Conservation (phyloP, 1,139 yeast species). For the Lodderomyces pseudojiufengensis region DNA sequence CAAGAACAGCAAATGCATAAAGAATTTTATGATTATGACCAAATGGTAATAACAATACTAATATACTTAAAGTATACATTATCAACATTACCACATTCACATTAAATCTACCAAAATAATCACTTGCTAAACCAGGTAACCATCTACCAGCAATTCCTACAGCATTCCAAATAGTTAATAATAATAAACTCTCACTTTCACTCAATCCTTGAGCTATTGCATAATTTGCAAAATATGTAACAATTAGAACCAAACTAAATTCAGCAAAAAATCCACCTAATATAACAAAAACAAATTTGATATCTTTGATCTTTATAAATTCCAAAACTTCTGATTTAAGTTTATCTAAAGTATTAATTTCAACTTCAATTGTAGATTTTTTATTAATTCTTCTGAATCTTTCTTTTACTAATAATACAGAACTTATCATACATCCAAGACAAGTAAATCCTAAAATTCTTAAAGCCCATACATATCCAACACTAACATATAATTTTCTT, state of each 20-base stretch:
- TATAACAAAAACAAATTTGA: slow-evolving; percentile 22
- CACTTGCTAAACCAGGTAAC: slow-evolving; percentile 37
- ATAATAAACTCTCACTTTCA: slow-evolving; percentile 33
- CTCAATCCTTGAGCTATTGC: slow-evolving; percentile 38
- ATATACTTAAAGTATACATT: slow-evolving; percentile 29
- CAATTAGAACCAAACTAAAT: slow-evolving; percentile 48
- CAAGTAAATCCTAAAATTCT: slow-evolving; percentile 33
- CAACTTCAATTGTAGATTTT: not conserved
- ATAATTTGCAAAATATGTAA: slow-evolving; percentile 42
- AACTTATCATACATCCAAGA: slow-evolving; percentile 24
- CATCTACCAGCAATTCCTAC: slow-evolving; percentile 38
- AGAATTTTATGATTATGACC: slow-evolving; percentile 27
- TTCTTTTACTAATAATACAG: slow-evolving; percentile 41
- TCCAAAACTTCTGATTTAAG: not conserved
- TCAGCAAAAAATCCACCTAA: slow-evolving; percentile 49
- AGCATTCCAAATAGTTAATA: slow-evolving; percentile 38
- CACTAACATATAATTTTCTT: slow-evolving; percentile 25
- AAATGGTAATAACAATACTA: slow-evolving; percentile 38
- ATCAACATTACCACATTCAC: slow-evolving; percentile 34
- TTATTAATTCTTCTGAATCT: slow-evolving; percentile 24
- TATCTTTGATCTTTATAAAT: slow-evolving; percentile 13
- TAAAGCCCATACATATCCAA: slow-evolving; percentile 36
- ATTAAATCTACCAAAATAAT: slow-evolving; percentile 35
- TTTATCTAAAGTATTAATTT: not conserved
- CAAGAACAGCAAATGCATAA: slow-evolving; percentile 34